phyloP scores from a whole-genome alignment of 2,329 filamentous ascomycete species.

The Cladosporium sp. region DNA sequence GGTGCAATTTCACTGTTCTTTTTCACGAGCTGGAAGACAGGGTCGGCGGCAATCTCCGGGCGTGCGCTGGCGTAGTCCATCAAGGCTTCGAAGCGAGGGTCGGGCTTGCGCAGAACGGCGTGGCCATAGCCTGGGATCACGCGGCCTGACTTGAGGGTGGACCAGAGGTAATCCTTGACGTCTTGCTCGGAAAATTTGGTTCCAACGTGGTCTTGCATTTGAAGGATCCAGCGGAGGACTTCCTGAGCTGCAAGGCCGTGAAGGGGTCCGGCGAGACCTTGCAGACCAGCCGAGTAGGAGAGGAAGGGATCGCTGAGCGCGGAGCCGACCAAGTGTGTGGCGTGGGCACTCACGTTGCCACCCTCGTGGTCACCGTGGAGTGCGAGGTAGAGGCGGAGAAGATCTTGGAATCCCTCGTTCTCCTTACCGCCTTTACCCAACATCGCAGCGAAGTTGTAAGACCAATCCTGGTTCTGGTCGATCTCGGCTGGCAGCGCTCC shows the following conservation, averaged over 20 bases:
- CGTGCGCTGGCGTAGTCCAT: slow-evolving; percentile 91
- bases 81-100: slow-evolving; percentile 91
- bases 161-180: slow-evolving; percentile 86
- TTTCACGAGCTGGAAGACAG: slow-evolving; percentile 90
- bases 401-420: slow-evolving; percentile 91
- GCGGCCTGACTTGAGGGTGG: slow-evolving; percentile 85
- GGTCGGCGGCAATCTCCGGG: slow-evolving; percentile 78
- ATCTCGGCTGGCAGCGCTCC: slow-evolving; percentile 70
- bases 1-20: slow-evolving; percentile 90
- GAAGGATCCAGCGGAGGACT: slow-evolving; percentile 91
- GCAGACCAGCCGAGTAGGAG: slow-evolving; percentile 90
- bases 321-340: slow-evolving; percentile 91
- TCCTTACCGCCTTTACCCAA: slow-evolving; percentile 83
- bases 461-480: slow-evolving; percentile 88
- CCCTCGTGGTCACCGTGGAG: slow-evolving; percentile 98
- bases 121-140: slow-evolving; percentile 95
- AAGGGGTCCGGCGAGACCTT: slow-evolving; percentile 89
- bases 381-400: slow-evolving; percentile 88
- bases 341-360: slow-evolving; percentile 92
- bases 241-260: slow-evolving; percentile 95
- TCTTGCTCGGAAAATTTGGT: slow-evolving; percentile 72
- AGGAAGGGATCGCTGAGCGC: slow-evolving; percentile 93
- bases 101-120: slow-evolving; percentile 91
- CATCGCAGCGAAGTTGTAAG: slow-evolving; percentile 97
- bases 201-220: slow-evolving; percentile 90